Evolutionary conservation across 2,329 filamentous ascomycete species (phyloP).

Genomic region (Aquanectria penicillioides): DNA sequence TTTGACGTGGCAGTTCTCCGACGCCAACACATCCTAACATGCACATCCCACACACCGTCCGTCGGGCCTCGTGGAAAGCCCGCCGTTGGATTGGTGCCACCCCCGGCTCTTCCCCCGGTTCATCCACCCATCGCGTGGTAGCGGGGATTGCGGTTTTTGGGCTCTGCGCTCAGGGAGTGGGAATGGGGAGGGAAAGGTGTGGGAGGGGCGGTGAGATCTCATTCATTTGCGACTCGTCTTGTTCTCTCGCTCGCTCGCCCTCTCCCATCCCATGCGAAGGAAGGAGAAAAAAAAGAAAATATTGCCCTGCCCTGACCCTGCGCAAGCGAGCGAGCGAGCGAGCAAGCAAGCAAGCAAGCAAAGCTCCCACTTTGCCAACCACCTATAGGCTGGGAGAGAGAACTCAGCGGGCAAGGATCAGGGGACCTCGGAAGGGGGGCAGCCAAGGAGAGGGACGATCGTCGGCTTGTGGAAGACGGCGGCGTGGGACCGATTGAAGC

Average conservation of each 20-base stretch:
- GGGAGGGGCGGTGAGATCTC: conserved; percentile 27
- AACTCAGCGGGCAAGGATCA: conserved; percentile 4
- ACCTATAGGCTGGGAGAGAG: neutral
- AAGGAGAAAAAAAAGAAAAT: too few relatives aligned
- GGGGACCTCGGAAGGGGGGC: neutral
- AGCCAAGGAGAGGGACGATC: too few relatives aligned
- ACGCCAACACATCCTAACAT: conserved; percentile 19
- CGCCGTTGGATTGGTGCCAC: conserved; percentile 4
- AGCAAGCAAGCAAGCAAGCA: neutral
- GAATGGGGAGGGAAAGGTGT: neutral
- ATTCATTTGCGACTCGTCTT: neutral
- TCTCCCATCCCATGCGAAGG: neutral
- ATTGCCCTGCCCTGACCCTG: neutral
- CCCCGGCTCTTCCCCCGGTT: conserved; percentile 14
- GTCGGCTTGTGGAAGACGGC: too few relatives aligned
- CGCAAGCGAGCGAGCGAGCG: conserved; percentile 10
- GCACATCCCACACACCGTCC: neutral
- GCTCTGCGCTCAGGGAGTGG: neutral
- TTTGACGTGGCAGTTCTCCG: conserved; percentile 17
- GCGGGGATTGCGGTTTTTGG: neutral
- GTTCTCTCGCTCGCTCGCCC: conserved; percentile 4
- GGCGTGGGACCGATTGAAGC: neutral
- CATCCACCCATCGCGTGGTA: conserved; percentile 21
- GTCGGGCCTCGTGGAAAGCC: neutral
- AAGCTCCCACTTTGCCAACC: conserved; percentile 2